Evolutionary conservation across 495 filamentous ascomycete genomes (phyloP).

Genomic region (Articulospora tetracladia): DNA sequence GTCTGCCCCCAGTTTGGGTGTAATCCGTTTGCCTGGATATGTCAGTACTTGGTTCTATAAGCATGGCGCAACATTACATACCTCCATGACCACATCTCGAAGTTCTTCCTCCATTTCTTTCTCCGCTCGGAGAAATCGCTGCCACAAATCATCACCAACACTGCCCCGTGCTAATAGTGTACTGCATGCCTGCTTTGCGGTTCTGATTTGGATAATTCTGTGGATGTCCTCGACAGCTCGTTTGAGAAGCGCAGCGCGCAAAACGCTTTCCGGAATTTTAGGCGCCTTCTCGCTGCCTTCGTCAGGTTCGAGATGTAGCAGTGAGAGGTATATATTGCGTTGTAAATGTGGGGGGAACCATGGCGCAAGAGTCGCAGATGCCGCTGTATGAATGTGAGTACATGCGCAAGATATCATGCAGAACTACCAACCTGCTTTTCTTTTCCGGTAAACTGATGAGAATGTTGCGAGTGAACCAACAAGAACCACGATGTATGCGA

Average conservation of each 20-base stretch:
- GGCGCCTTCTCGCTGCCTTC: constrained; percentile 60
- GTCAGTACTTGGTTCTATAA: constrained; percentile 9
- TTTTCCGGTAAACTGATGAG: constrained; percentile 86
- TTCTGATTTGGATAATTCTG: constrained; percentile 79
- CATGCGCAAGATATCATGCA: background rate
- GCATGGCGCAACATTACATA: constrained; percentile 31
- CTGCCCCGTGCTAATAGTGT: constrained; percentile 82
- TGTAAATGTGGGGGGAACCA: constrained; percentile 91
- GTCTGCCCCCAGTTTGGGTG: constrained; percentile 81
- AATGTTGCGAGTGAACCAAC: constrained; percentile 87
- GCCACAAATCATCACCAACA: constrained; percentile 95
- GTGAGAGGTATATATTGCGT: constrained; percentile 89
- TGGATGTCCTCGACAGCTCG: constrained; percentile 89
- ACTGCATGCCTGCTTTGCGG: constrained; percentile 79
- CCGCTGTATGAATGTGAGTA: constrained; percentile 34
- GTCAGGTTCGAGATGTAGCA: constrained; percentile 79
- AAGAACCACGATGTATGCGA: constrained; percentile 84
- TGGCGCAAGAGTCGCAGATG: constrained; percentile 76
- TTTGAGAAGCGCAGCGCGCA: constrained; percentile 86
- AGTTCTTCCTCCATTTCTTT: constrained; percentile 98
- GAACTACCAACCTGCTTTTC: constrained; percentile 69
- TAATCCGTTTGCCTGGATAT: constrained; percentile 75
- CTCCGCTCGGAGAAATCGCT: constrained; percentile 84
- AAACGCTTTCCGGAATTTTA: constrained; percentile 75
- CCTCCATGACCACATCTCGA: constrained; percentile 89